A percentile compares a stretch with the other conserved stretches of the same genome.
Conservation (phyloP, 768 basidiomycete genomes). For the Suillus subalutaceus region DNA sequence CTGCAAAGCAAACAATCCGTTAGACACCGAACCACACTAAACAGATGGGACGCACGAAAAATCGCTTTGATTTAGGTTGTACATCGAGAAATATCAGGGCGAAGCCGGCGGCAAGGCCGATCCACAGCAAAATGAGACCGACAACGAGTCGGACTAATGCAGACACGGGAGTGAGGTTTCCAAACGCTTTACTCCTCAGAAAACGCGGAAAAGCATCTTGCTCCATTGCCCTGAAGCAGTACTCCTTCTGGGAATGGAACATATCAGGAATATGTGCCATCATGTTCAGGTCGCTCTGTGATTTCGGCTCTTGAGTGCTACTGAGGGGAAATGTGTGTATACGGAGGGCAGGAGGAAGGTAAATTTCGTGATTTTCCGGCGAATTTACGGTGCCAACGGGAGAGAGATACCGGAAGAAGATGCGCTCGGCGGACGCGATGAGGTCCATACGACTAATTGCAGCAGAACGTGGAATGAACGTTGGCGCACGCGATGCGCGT, state of each 20-base stretch:
- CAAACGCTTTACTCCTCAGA: conserved; percentile 96
- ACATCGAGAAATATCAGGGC: conserved; percentile 93
- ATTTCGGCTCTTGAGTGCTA: conserved; percentile 70
- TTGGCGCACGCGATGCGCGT: conserved; percentile 88
- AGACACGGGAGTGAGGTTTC: conserved; percentile 92
- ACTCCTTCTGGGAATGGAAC: conserved; percentile 97
- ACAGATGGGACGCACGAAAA: conserved; percentile 75
- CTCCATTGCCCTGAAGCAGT: conserved; percentile 95
- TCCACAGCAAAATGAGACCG: conserved; percentile 89
- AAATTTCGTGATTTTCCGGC: conserved; percentile 95
- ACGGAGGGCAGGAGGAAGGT: conserved; percentile 91
- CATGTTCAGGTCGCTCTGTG: conserved; percentile 64
- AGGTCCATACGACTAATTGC: conserved; percentile 91
- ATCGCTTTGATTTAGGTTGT: conserved; percentile 86
- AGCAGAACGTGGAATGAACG: conserved; percentile 88
- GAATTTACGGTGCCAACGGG: conserved; percentile 76
- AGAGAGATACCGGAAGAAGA: conserved; percentile 92
- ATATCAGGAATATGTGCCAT: conserved; percentile 95
- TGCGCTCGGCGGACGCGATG: conserved; percentile 92
- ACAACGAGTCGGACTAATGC: conserved; percentile 83
- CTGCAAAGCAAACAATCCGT: conserved; percentile 42
- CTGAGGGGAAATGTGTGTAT: conserved; percentile 89
- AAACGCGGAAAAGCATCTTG: conserved; percentile 95
- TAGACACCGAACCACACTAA: conserved; percentile 1
- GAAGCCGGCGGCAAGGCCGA: conserved; percentile 90